These are phyloP conservation scores for Arthrobotrys conoides DNA, from an alignment of 2,329 filamentous ascomycete genomes.

Conservation along the genomic window DNA sequence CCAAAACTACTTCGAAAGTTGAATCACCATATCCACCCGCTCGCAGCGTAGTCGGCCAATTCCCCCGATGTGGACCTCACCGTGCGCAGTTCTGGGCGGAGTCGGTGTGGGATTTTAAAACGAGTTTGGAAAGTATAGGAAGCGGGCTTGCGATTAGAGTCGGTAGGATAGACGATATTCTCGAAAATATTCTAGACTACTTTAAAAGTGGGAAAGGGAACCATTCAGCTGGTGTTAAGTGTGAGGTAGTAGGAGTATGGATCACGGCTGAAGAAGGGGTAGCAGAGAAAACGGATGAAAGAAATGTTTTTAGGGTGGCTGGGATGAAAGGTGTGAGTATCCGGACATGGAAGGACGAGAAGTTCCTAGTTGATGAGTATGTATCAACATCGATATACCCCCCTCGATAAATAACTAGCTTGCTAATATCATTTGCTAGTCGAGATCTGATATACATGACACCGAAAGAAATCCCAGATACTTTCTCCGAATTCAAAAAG, in stretches of 20 bases:
- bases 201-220: constrained; percentile 67
- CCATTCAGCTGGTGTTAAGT: constrained; percentile 16
- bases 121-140: constrained; percentile 72
- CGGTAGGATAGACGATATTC: constrained; percentile 74
- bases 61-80: constrained; percentile 81
- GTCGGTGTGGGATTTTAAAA: constrained; percentile 80
- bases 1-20: constrained; percentile 6
- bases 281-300: constrained; percentile 79
- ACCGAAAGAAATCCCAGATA: constrained; percentile 76
- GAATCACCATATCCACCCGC: constrained; percentile 79
- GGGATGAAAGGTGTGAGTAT: constrained; percentile 73
- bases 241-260: constrained; percentile 77
- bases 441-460: constrained; percentile 75
- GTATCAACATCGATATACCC: constrained; percentile 65
- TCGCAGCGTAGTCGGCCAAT: constrained; percentile 75
- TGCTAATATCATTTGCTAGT: constrained; percentile 67
- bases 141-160: constrained; percentile 75
- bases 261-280: constrained; percentile 79
- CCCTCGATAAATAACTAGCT: neutral
- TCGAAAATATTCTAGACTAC: constrained; percentile 73
- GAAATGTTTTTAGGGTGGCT: constrained; percentile 72
- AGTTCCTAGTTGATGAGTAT: constrained; percentile 84
- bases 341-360: constrained; percentile 79
- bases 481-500: constrained; percentile 83
- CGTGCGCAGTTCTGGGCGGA: constrained; percentile 80